Conservation (phyloP, 1,284 basidiomycete species). For the Heliocybe sulcata region DNA sequence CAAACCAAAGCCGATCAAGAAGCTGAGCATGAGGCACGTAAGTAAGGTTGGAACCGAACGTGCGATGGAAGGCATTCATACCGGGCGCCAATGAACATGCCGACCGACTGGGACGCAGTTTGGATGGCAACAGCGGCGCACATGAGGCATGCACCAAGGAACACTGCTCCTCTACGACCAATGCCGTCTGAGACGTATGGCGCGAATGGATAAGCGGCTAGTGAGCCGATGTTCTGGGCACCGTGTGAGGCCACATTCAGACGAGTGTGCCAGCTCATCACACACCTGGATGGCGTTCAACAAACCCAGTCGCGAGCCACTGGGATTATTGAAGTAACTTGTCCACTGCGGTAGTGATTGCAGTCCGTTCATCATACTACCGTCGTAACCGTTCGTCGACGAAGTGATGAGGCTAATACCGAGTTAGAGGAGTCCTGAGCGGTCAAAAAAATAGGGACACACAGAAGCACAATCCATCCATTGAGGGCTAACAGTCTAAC, state of each 20-base stretch:
- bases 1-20: conserved; percentile 75
- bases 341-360: conserved; percentile 60
- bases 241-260: neutral
- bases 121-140: conserved; percentile 61
- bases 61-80: conserved; percentile 15
- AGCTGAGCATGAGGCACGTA: conserved; percentile 25
- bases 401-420: conserved; percentile 54
- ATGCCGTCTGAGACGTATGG: conserved; percentile 65
- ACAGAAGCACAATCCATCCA: conserved; percentile 61
- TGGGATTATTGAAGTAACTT: conserved; percentile 46
- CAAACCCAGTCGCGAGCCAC: conserved; percentile 53
- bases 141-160: conserved; percentile 60
- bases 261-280: conserved; percentile 1
- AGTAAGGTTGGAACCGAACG: neutral
- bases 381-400: conserved; percentile 72
- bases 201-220: conserved; percentile 62
- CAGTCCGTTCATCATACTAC: conserved; percentile 72
- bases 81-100: conserved; percentile 80
- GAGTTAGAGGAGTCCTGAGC: conserved; percentile 14
- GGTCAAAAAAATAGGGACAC: conserved; percentile 15
- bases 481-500: conserved; percentile 54
- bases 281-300: conserved; percentile 71
- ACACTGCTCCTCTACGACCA: conserved; percentile 57
- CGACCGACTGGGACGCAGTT: conserved; percentile 62
- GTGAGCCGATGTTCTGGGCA: conserved; percentile 52